A percentile compares a stretch with the other conserved stretches of the same genome.
Evolutionary conservation across 805 yeast genomes (phyloP).

Genomic region (Candida morakotiae): DNA sequence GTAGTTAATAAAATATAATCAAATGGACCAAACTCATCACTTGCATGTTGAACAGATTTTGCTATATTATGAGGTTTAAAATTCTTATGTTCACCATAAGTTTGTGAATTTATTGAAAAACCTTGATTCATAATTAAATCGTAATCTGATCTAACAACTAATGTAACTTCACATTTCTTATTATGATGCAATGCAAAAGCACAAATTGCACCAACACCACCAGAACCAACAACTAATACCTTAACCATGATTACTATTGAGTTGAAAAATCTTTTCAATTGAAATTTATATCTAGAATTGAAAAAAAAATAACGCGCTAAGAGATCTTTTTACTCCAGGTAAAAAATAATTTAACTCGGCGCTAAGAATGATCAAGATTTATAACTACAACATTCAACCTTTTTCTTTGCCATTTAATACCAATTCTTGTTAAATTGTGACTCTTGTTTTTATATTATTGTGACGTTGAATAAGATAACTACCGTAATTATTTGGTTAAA

Average conservation of each 20-base stretch:
- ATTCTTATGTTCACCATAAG: conserved; percentile 25
- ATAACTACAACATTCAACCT: too few relatives aligned
- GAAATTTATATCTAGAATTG: too few relatives aligned
- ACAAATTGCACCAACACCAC: conserved; percentile 82
- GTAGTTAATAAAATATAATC: conserved; percentile 38
- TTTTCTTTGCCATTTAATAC: too few relatives aligned
- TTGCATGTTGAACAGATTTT: conserved; percentile 26
- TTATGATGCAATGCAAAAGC: conserved; percentile 56
- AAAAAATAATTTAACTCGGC: too few relatives aligned
- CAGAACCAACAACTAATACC: conserved; percentile 70
- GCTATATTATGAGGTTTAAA: conserved; percentile 31
- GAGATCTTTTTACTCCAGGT: too few relatives aligned
- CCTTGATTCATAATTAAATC: conserved; percentile 26
- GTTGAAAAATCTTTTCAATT: too few relatives aligned
- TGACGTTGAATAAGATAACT: too few relatives aligned
- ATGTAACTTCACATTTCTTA: conserved; percentile 38
- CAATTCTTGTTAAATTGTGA: too few relatives aligned
- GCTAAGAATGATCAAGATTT: too few relatives aligned
- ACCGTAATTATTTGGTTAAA: too few relatives aligned
- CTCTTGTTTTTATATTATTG: too few relatives aligned
- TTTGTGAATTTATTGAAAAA: conserved; percentile 26
- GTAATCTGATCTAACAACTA: conserved; percentile 36
- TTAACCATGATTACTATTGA: conserved; percentile 17
- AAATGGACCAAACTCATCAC: conserved; percentile 18
- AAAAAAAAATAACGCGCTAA: too few relatives aligned